Evolutionary conservation across 2,329 filamentous ascomycete genomes (phyloP).

Genomic region (Cordyceps cateniannulata): DNA sequence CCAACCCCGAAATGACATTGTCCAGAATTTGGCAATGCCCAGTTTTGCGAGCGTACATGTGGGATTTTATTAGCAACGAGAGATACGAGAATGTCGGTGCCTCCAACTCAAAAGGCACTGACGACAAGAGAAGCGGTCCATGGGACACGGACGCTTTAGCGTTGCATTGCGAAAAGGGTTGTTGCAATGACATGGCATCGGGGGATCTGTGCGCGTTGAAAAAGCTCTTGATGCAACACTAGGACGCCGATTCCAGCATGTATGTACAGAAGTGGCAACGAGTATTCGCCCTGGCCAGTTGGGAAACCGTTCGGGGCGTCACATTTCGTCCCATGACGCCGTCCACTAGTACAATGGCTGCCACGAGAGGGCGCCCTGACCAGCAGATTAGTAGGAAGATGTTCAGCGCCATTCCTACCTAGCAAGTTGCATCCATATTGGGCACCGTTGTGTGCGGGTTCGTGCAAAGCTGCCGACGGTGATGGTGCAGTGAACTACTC

Average conservation of each 20-base stretch:
- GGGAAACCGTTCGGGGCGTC: not conserved
- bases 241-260: not conserved
- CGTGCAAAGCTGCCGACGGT: not conserved
- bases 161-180: constrained; percentile 5
- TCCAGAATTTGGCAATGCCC: not conserved
- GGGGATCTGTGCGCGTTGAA: constrained; percentile 10
- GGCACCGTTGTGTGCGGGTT: not conserved
- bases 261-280: not conserved
- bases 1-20: not conserved
- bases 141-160: constrained; percentile 7
- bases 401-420: not conserved
- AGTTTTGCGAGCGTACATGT: not conserved
- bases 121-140: not conserved
- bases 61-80: not conserved
- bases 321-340: constrained; percentile 10
- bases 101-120: not conserved
- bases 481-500: not conserved
- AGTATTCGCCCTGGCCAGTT: not conserved
- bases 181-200: not conserved
- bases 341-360: not conserved
- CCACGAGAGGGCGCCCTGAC: not conserved
- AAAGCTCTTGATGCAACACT: not conserved
- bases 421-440: not conserved
- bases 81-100: not conserved
- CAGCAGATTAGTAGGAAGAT: no score